Evolutionary conservation across 2,329 filamentous ascomycete species (phyloP).

Genomic region (Ceratocystis ficicola): DNA sequence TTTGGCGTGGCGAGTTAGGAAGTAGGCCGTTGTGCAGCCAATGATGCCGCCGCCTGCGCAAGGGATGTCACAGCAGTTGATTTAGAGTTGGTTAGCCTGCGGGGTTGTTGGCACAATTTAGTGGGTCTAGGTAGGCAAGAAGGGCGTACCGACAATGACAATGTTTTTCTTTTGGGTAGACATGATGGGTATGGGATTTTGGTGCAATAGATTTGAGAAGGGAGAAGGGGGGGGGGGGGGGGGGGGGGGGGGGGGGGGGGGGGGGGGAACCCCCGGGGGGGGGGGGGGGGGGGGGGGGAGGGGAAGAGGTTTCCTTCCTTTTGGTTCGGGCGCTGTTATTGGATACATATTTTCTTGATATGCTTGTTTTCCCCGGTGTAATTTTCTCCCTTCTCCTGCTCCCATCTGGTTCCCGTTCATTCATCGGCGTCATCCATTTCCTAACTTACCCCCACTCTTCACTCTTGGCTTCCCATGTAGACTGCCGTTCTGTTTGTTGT

Average conservation of each 20-base stretch:
- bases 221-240: too few relatives aligned
- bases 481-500: background rate
- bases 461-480: background rate
- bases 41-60: constrained; percentile 75
- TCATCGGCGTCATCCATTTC: background rate
- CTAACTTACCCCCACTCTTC: background rate
- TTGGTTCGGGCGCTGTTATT: too few relatives aligned
- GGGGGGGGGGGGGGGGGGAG: too few relatives aligned
- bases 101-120: background rate
- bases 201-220: background rate
- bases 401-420: too few relatives aligned
- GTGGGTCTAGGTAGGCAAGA: constrained; percentile 1
- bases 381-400: background rate
- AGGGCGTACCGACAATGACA: constrained; percentile 37
- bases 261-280: too few relatives aligned
- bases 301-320: too few relatives aligned
- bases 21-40: constrained; percentile 84
- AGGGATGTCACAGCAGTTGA: background rate
- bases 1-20: constrained; percentile 69
- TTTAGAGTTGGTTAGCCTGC: constrained; percentile 18
- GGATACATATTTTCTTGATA: too few relatives aligned
- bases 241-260: too few relatives aligned
- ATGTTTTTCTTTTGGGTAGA: constrained; percentile 32
- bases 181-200: background rate
- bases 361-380: too few relatives aligned